phyloP scores from a whole-genome alignment of 768 basidiomycete genomes.

The Suillus bovinus region DNA sequence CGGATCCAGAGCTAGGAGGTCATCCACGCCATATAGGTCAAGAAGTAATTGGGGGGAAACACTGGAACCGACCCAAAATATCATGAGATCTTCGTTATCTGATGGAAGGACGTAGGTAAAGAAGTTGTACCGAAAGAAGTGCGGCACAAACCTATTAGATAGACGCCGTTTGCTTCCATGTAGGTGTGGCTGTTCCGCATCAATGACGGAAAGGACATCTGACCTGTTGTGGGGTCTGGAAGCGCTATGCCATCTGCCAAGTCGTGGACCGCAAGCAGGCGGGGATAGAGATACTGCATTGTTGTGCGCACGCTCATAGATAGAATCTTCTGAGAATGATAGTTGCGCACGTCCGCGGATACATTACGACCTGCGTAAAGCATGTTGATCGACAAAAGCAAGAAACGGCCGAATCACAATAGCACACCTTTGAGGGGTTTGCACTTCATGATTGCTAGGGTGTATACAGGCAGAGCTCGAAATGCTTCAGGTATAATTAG shows the following conservation, averaged over 20 bases:
- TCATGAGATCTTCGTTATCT: constrained; percentile 88
- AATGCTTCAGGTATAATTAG: constrained; percentile 94
- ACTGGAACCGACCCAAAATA: constrained; percentile 88
- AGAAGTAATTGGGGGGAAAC: constrained; percentile 78
- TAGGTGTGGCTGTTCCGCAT: constrained; percentile 83
- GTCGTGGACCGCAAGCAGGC: constrained; percentile 85
- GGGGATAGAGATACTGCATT: constrained; percentile 85
- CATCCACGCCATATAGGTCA: constrained; percentile 86
- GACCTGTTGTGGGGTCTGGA: constrained; percentile 58
- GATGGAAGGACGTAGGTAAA: constrained; percentile 12
- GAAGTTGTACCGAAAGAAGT: constrained; percentile 5
- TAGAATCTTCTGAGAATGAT: constrained; percentile 74
- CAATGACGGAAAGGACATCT: constrained; percentile 65
- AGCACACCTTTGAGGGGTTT: constrained; percentile 88
- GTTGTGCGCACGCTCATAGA: constrained; percentile 67
- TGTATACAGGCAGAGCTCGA: constrained; percentile 80
- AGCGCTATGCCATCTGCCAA: constrained; percentile 70
- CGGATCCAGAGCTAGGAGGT: constrained; percentile 66
- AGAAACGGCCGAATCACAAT: constrained; percentile 3
- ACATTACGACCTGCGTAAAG: constrained; percentile 71
- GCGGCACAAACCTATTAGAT: constrained; percentile 72
- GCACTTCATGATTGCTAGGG: constrained; percentile 79
- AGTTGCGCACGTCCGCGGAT: constrained; percentile 91
- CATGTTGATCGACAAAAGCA: constrained; percentile 9
- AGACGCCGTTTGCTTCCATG: constrained; percentile 92